These are phyloP conservation scores for Pestalotiopsis sp. DNA, from an alignment of 2,329 filamentous ascomycete species.

Conservation along the genomic window DNA sequence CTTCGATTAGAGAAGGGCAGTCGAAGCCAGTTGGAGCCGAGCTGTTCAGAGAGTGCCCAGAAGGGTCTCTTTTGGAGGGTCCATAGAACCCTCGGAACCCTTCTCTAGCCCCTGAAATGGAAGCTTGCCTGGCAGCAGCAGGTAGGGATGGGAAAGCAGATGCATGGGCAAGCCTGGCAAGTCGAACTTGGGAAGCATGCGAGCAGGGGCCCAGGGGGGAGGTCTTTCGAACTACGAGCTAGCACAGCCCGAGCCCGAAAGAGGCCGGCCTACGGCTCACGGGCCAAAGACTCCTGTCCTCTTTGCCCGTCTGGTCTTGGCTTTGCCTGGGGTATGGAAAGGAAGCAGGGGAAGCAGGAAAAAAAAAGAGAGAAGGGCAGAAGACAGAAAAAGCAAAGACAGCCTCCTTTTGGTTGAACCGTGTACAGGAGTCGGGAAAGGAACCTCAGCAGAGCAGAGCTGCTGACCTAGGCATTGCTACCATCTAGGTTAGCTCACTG, in stretches of 20 bases:
- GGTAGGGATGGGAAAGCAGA: not conserved
- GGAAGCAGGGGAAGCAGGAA: not conserved
- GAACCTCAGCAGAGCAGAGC: not conserved
- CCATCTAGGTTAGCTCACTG: not conserved
- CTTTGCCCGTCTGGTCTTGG: not conserved
- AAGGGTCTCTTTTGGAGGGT: not conserved
- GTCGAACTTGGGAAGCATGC: not conserved
- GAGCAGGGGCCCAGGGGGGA: not conserved
- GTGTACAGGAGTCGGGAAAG: not conserved
- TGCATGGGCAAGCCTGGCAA: not conserved
- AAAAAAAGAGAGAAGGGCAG: not conserved
- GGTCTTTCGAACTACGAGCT: not conserved
- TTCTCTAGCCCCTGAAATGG: slow-evolving; percentile 9
- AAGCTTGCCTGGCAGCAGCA: not conserved
- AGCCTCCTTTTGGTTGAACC: not conserved
- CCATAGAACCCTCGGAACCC: not conserved
- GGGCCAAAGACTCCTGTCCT: not conserved
- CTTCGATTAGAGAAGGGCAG: not conserved
- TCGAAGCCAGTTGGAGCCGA: not conserved
- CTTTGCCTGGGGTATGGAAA: not conserved
- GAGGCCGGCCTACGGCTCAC: not conserved
- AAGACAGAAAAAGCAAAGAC: not conserved
- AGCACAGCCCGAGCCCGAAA: not conserved
- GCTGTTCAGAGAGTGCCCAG: not conserved
- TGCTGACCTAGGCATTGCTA: not conserved